Base-by-base conservation (phyloP, 345 rosid genomes). In the Brassica rapa region DNA sequence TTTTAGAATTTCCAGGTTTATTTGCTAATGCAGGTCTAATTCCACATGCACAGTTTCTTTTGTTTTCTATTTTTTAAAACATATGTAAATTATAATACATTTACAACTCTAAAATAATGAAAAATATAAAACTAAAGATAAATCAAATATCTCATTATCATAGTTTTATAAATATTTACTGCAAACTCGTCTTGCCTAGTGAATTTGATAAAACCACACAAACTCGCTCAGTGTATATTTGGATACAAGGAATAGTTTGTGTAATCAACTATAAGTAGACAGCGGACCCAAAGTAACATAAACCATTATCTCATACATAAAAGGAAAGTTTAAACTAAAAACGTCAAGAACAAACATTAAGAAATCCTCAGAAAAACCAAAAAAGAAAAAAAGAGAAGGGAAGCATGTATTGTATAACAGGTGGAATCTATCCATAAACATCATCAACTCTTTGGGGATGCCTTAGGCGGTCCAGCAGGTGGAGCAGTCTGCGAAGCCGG, bases 401-500 rank as follows among this genome's bases (percentile, higher is more conserved):
- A 46, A 51, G 79, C 59, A 24, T 79, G 68, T 74, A 37, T 5
- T 39, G 75, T 55, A 19, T 68, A 73, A 79, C 74, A 73, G 66
- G 35, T 65, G 63, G 70, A 64, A 57, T 14, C 56, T 68, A 53
- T 32, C 29, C 66, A 27, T 29, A n/a, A 49, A 27, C 68, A 49
- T 10, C 14, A 76, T 84, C 77, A 90, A 77, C 87, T 86, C 30
- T 82, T 82, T 1, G 96, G 98, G 0, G 98, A 93, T 23, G 92
- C 80, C 64, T 95, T 90, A 1, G 91, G 77, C 8, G 81, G 91
- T 53, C 87, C 97, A 80, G 89, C 79, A 41, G 80, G 90, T 72
- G 87, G 92, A 49, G 64, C 85, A 59, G 87, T 66, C 80, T 89
- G 91, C 1, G 91, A 12, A 73, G 89, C 78, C 5, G 88, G 80